Base-by-base conservation (phyloP, 768 basidiomycete species). In the Leccinum disarticulatum region DNA sequence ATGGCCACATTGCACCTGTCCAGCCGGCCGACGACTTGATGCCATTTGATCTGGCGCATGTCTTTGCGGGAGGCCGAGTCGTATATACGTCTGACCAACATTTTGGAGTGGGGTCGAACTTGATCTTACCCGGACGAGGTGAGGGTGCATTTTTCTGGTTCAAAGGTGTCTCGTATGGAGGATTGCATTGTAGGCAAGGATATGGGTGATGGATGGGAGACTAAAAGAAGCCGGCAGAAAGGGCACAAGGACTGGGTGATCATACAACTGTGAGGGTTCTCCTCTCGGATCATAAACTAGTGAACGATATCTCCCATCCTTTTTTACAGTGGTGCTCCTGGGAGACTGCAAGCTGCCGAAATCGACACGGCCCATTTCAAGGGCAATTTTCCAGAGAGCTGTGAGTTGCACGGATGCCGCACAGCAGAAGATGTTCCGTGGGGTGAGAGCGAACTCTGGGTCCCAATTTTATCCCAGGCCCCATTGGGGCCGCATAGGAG, bases 191-290 rank as follows among this genome's bases (percentile, higher is more conserved):
- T 54, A 83, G 82, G 92, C 28, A 87, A 87, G 70, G 89, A 96
- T 67, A 99, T 99, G 94, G 87, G 95, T 5, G 95, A 97, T 69
- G 97, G 97, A 4, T 99, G 97, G 97, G 97, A 99, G 76, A 98
- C 96, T 3, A 93, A 90, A 71, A 81, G 97, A 61, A 95, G 90
- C 68, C 81, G 92, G 55, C 79, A 77, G 47, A 81, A 82, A 56
- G 93, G 82, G 41, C 94, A 95, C 74, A 91, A 86, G 51, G 95
- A 98, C 67, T 98, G 93, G 91, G 91, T 84, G 5, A 82, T 98
- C 59, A 86, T 96, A 57, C 90, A 88, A 76, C 77, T 99, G 92
- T 94, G 69, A 72, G 59, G 0, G n/a, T 48, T 78, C 14, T 56
- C 31, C 55, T 57, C 31, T 55, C 4, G 30, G 55, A 59, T 50